Conservation (phyloP, 106 monocot species). For the Iris macrosiphon region DNA sequence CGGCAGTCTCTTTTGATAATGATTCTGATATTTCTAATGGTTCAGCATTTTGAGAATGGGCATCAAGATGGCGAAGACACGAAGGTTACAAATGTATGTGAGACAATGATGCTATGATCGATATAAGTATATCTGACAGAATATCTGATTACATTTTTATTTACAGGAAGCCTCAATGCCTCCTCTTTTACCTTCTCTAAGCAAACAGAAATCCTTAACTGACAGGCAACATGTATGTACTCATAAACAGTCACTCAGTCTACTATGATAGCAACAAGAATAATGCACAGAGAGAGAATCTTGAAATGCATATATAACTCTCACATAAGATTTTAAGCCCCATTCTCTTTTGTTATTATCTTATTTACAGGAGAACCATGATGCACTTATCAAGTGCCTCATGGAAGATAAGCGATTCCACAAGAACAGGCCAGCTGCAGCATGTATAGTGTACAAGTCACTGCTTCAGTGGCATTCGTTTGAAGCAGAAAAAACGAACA, state of each 20-base stretch:
- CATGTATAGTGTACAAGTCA: slow-evolving; percentile 83
- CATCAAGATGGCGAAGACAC: slow-evolving; percentile 19
- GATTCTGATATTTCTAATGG: slow-evolving; percentile 11
- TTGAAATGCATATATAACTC: neutral
- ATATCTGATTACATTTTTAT: no score
- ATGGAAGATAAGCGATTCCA: slow-evolving; percentile 73
- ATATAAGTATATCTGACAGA: no score
- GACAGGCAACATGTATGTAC: slow-evolving; percentile 73
- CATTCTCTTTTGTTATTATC: neutral
- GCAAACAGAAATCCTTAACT: slow-evolving; percentile 76
- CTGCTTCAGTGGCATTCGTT: slow-evolving; percentile 93
- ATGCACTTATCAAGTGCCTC: slow-evolving; percentile 80
- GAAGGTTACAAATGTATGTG: slow-evolving; percentile 40
- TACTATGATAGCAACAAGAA: no score
- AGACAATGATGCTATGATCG: no score
- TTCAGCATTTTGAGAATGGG: slow-evolving; percentile 52
- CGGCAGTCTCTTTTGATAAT: no score
- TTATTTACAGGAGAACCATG: slow-evolving; percentile 76
- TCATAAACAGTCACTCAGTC: slow-evolving; percentile 3
- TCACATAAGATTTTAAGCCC: neutral
- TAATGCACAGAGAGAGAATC: no score
- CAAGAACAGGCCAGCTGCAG: slow-evolving; percentile 58
- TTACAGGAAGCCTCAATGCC: slow-evolving; percentile 35
- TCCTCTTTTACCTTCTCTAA: slow-evolving; percentile 36
- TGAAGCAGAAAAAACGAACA: slow-evolving; percentile 93